These are phyloP conservation scores for Solanum etuberosum DNA, from an alignment of 257 asterid genomes.

Conservation along the genomic window DNA sequence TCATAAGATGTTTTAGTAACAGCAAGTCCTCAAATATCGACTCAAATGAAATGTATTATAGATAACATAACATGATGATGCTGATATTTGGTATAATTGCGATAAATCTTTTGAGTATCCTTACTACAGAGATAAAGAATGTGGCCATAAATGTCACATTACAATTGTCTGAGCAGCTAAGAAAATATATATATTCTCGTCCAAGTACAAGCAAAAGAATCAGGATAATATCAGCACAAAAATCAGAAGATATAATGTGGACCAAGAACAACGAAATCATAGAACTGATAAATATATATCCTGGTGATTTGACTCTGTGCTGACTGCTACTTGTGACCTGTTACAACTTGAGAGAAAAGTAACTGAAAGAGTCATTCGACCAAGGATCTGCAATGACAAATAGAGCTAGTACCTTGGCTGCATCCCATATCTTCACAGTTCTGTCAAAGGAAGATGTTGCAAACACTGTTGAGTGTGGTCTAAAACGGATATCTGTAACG, in stretches of 20 bases:
- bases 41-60: background rate
- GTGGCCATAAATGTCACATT: background rate
- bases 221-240: background rate
- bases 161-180: background rate
- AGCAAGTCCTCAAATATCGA: background rate
- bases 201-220: background rate
- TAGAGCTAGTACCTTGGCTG: constrained; percentile 17
- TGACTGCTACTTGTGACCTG: background rate
- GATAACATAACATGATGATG: background rate
- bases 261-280: background rate
- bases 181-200: background rate
- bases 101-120: background rate
- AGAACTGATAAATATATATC: background rate
- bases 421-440: constrained; percentile 36
- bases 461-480: constrained; percentile 23
- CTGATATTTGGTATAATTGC: background rate
- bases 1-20: background rate
- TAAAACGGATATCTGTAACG: constrained; percentile 36
- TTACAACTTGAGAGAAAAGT: background rate
- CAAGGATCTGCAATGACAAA: background rate
- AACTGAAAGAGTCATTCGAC: background rate
- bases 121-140: background rate
- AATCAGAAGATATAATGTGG: background rate
- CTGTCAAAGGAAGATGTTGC: constrained; percentile 47
- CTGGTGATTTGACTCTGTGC: background rate